Conservation (phyloP, 768 basidiomycete genomes). For the Sistotremastrum niveocremeum region DNA sequence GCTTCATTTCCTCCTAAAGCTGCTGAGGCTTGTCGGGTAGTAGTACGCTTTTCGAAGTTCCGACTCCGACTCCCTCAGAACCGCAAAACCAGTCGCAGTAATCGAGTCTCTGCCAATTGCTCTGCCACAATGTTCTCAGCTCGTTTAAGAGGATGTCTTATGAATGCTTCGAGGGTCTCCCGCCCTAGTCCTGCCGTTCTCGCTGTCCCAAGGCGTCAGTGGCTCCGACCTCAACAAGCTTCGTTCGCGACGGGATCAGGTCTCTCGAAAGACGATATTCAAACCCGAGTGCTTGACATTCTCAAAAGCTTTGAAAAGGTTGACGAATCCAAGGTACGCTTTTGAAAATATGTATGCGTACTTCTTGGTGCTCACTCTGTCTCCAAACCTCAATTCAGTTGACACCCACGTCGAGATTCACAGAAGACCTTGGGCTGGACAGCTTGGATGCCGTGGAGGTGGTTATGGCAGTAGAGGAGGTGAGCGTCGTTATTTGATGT, state of each 20-base stretch:
- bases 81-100: too few species aligned
- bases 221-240: constrained; percentile 22
- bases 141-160: too few species aligned
- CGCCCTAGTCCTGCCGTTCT: too few species aligned
- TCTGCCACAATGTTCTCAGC: too few species aligned
- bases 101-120: too few species aligned
- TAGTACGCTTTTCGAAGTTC: too few species aligned
- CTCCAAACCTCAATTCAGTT: constrained; percentile 35
- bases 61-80: too few species aligned
- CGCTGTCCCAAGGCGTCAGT: not conserved
- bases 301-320: constrained; percentile 87
- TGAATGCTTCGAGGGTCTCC: too few species aligned
- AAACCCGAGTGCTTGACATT: constrained; percentile 65
- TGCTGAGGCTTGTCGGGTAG: too few species aligned
- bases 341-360: constrained; percentile 2
- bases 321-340: constrained; percentile 53
- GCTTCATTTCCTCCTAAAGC: constrained; percentile 50
- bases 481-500: constrained; percentile 12
- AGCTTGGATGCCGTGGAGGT: constrained; percentile 96
- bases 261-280: constrained; percentile 54
- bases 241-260: constrained; percentile 54
- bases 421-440: constrained; percentile 80
- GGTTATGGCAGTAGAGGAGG: constrained; percentile 98
- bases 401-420: constrained; percentile 48
- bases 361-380: not conserved